Percentiles rank a stretch among this genome's conserved stretches.
Conservation (phyloP, 2,329 filamentous ascomycete species). For the Hypomyces perniciosus region DNA sequence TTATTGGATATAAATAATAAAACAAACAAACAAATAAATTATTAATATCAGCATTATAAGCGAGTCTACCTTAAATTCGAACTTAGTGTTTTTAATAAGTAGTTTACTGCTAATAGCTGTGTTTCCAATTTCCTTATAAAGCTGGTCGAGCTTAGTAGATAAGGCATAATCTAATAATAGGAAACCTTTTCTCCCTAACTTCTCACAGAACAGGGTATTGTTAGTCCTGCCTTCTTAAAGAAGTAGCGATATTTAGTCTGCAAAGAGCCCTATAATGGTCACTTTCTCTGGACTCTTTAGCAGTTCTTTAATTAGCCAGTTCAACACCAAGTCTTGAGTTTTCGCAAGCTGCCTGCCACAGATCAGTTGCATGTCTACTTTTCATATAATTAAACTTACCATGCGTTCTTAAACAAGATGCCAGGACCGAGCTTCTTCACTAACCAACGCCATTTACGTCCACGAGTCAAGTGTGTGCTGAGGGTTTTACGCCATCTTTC, state of each 20-base stretch:
- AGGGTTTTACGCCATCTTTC: too few species aligned
- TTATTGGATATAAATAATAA: too few species aligned
- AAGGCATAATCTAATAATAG: neutral
- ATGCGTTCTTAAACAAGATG: too few species aligned
- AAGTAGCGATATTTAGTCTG: conserved; percentile 2
- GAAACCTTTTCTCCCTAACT: neutral
- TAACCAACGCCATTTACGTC: too few species aligned
- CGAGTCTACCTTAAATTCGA: neutral
- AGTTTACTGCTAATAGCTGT: neutral
- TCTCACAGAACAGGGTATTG: neutral
- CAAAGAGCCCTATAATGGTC: conserved; percentile 5
- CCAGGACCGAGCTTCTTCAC: too few species aligned
- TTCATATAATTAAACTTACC: too few species aligned
- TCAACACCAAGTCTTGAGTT: conserved; percentile 1
- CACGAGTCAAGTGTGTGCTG: too few species aligned
- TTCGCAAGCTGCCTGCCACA: conserved; percentile 9
- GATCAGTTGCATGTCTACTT: neutral
- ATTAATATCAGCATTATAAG: neutral
- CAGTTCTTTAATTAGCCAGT: conserved; percentile 4
- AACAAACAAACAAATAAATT: too few species aligned
- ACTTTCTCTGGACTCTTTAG: conserved; percentile 3
- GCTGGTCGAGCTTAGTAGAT: neutral
- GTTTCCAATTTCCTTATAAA: conserved; percentile 2
- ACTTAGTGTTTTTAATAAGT: neutral
- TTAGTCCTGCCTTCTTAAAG: conserved; percentile 4